Conservation (phyloP, 2,329 filamentous ascomycete genomes). For the Fusarium sp. region DNA sequence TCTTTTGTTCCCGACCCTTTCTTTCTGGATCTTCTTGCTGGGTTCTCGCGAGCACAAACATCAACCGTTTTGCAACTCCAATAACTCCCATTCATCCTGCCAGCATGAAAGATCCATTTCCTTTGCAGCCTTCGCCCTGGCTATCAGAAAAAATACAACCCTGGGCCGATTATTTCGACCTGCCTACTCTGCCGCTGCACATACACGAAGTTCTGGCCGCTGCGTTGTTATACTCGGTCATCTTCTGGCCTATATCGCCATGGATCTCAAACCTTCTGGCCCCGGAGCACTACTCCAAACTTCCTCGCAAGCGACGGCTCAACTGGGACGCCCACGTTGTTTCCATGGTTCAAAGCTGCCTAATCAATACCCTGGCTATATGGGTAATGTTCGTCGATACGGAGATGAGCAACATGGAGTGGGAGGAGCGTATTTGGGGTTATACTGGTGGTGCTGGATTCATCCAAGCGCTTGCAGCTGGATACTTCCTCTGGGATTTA, state of each 20-base stretch:
- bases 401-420: slow-evolving; percentile 72
- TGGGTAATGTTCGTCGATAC: slow-evolving; percentile 76
- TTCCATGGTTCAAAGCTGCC: slow-evolving; percentile 78
- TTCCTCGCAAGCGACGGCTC: slow-evolving; percentile 68
- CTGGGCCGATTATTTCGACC: slow-evolving; percentile 67
- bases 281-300: slow-evolving; percentile 71
- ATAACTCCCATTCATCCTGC: not conserved
- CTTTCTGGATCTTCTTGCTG: not conserved
- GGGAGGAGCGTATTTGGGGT: slow-evolving; percentile 77
- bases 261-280: slow-evolving; percentile 69
- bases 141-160: slow-evolving; percentile 68
- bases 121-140: slow-evolving; percentile 68
- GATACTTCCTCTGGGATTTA: slow-evolving; percentile 88
- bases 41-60: not conserved
- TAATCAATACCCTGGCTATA: slow-evolving; percentile 78
- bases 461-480: slow-evolving; percentile 78
- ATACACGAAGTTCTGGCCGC: slow-evolving; percentile 78
- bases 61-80: not conserved
- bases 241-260: slow-evolving; percentile 74
- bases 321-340: slow-evolving; percentile 91
- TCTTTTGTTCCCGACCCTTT: not conserved
- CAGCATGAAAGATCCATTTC: slow-evolving; percentile 78
- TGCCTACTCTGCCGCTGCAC: slow-evolving; percentile 77
- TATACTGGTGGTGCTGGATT: slow-evolving; percentile 78
- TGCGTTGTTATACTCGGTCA: slow-evolving; percentile 73